Evolutionary conservation across 768 basidiomycete genomes (phyloP).

Genomic region (Lentinus brumalis): DNA sequence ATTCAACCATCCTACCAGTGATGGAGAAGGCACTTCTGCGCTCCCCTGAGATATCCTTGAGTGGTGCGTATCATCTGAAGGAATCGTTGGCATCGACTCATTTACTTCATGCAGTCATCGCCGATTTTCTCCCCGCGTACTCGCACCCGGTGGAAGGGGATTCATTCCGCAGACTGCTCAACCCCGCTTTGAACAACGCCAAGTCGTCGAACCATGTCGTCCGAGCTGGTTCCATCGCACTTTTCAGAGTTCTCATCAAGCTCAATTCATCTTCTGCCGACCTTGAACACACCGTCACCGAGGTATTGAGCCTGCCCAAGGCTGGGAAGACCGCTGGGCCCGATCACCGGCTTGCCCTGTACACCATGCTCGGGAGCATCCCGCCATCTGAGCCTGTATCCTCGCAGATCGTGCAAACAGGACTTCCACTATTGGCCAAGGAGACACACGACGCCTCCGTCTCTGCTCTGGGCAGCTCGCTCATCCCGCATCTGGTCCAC

Average conservation of each 20-base stretch:
- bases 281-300: slow-evolving; percentile 51
- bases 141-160: slow-evolving; percentile 48
- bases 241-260: slow-evolving; percentile 54
- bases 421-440: slow-evolving; percentile 57
- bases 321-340: slow-evolving; percentile 84
- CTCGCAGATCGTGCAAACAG: slow-evolving; percentile 41
- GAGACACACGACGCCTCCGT: slow-evolving; percentile 77
- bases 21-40: slow-evolving; percentile 82
- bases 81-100: neutral
- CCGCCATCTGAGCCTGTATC: slow-evolving; percentile 53
- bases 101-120: slow-evolving; percentile 43
- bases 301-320: slow-evolving; percentile 75
- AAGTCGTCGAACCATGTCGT: slow-evolving; percentile 73
- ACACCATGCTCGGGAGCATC: slow-evolving; percentile 69
- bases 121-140: slow-evolving; percentile 60
- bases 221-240: slow-evolving; percentile 52
- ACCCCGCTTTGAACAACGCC: slow-evolving; percentile 62
- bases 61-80: slow-evolving; percentile 43
- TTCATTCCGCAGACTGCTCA: slow-evolving; percentile 55
- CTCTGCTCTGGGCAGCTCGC: slow-evolving; percentile 50
- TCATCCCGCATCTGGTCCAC: slow-evolving; percentile 61
- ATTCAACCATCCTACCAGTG: slow-evolving; percentile 58
- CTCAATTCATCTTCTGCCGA: slow-evolving; percentile 40
- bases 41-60: slow-evolving; percentile 77
- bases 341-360: slow-evolving; percentile 82